Evolutionary conservation across 2,329 filamentous ascomycete genomes (phyloP), one percentile per base, ranked within the genome.

Genomic region (Leptodontidium sp.): DNA sequence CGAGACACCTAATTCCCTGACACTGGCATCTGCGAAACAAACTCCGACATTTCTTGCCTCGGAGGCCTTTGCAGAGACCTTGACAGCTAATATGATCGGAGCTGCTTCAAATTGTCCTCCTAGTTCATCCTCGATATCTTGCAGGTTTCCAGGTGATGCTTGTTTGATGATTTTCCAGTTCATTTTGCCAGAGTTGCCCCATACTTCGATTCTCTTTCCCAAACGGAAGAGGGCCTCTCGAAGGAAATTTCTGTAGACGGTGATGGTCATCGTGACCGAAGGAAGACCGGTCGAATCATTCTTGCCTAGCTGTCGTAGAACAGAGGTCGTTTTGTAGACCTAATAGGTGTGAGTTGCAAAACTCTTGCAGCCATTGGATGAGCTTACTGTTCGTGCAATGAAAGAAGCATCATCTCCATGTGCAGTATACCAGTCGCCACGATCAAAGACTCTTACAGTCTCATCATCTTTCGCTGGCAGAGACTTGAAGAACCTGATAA

Each of bases 271-370:
- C 1, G 96, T 98, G 50, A 99, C 96, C 1, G 96, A 99, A 6
- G 94, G 89, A 1, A 99, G 87, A 59, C 92, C 91, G n/a, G 91
- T 93, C 69, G 92, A 89, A 78, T 94, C 92, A 80, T 88, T 92
- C 75, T 91, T 90, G 70, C 96, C 96, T 26, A 99, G 87, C 75
- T 96, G 94, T 74, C 95, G 90, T 26, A 99, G 87, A 17, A 99
- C 96, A 0, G 96, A 97, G 1, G 94, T 98, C 4, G 96, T 98
- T 83, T 97, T 97, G 87, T 99, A 99, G 69, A 98, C 92, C 90
- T 92, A 65, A 1, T 43, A 26, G 15, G 59, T 32, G 61, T 70
- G 38, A 59, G 58, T 67, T 45, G 38, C 49, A 45, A n/a, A 12
- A 43, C 14, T 21, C 1, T 9, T 11, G 4, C 2, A 4, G 9